Conservation (phyloP, 1,284 basidiomycete species). For the Thecaphora thlaspeos region DNA sequence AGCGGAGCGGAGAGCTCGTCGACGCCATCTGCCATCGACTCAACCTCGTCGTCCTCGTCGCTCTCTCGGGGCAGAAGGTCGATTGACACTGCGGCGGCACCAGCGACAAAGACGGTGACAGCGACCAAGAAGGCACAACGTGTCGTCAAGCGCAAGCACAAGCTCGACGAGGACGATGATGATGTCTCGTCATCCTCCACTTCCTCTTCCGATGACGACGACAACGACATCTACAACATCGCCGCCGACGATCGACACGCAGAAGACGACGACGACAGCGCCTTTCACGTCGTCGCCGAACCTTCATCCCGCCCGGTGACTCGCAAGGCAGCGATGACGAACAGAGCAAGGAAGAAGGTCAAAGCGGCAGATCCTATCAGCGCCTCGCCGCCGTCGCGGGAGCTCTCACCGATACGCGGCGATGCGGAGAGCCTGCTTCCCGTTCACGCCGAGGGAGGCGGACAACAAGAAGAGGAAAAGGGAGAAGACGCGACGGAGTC, state of each 20-base stretch:
- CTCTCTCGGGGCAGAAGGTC: background rate
- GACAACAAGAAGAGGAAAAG: background rate
- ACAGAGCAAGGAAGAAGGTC: background rate
- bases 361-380: background rate
- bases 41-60: no score
- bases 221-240: no score
- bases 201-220: no score
- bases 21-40: no score
- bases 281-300: background rate
- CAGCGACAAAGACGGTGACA: background rate
- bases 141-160: no score
- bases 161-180: no score
- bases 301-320: background rate
- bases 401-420: background rate
- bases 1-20: background rate
- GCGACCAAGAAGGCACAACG: no score
- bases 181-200: no score
- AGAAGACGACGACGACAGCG: no score
- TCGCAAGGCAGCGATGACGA: background rate
- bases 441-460: no score
- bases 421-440: background rate
- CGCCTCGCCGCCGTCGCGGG: no score
- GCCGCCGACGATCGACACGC: no score
- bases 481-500: background rate
- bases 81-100: background rate